Evolutionary conservation across 495 filamentous ascomycete genomes (phyloP), one percentile per base, ranked within the genome.

Genomic region (Neurospora sublineolata): DNA sequence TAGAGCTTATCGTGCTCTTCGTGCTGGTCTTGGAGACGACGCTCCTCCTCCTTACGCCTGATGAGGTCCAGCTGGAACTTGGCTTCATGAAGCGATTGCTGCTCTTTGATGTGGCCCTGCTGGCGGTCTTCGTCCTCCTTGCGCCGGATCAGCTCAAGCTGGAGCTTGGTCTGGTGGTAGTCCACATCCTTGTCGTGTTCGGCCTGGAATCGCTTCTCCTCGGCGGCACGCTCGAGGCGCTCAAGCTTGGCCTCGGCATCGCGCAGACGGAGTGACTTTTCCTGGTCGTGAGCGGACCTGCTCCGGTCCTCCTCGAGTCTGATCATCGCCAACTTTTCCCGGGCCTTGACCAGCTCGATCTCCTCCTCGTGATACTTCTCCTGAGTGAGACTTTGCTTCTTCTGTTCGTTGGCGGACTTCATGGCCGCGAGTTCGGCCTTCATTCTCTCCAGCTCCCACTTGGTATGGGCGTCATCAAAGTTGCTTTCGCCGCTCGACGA

Each of bases 121-220:
- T 77, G 75, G 36, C 78, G 69, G 69, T 84, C 81, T 18, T 82
- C 80, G 73, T 90, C 82, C 40, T 82, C 82, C 8, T 83, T 79
- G 40, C 78, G 72, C 64, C 79, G 76, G 39, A 81, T 79, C 69
- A 79, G 80, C 37, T 76, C 68, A 70, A 78, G 73, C 71, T 75
- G 71, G 37, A 52, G 58, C 52, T 72, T 67, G 72, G 72, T 46
- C 30, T 60, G 69, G 38, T 46, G 42, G 11, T 69, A 70, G 69
- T 78, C 77, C 10, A 71, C 27, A 18, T 64, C 37, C 39, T 76
- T 76, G 46, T 71, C 67, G 52, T 73, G 37, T 3, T 70, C 41
- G 30, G 23, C 37, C 52, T 64, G 52, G 52, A 64, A 64, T 11
- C 69, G 69, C 23, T 36, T 60, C 23, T 44, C 69, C 33, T 70